A percentile compares a stretch with the other conserved stretches of the same genome.
Evolutionary conservation across 1,139 yeast species (phyloP).

Genomic region (Debaryomyces sp.): DNA sequence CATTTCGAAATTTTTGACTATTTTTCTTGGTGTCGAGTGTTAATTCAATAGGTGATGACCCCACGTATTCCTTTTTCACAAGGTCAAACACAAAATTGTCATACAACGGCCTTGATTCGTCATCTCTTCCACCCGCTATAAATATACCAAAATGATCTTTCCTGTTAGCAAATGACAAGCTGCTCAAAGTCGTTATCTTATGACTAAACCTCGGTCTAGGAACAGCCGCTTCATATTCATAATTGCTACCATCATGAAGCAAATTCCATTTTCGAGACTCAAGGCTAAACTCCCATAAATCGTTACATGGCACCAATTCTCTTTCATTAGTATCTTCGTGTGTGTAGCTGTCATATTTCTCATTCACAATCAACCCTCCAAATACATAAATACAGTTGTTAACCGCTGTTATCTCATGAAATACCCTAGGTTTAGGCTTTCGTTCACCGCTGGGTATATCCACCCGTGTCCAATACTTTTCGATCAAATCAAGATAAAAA

Average conservation of each 20-base stretch:
- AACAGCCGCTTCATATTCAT: conserved; percentile 26
- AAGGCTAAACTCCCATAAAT: conserved; percentile 67
- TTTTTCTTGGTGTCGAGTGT: conserved; percentile 19
- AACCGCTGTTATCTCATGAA: conserved; percentile 56
- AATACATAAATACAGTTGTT: conserved; percentile 56
- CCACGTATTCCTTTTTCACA: conserved; percentile 48
- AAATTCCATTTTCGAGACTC: conserved; percentile 54
- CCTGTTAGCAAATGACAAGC: conserved; percentile 43
- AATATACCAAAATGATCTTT: conserved; percentile 56
- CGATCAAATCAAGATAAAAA: conserved; percentile 58
- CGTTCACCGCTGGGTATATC: conserved; percentile 16
- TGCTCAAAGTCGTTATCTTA: conserved; percentile 48
- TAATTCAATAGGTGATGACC: conserved; percentile 30
- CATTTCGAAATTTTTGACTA: conserved; percentile 13
- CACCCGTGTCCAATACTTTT: conserved; percentile 57
- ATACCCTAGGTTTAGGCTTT: conserved; percentile 57
- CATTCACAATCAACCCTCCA: conserved; percentile 57
- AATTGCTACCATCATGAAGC: conserved; percentile 42
- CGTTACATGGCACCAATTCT: conserved; percentile 53
- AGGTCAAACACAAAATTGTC: conserved; percentile 58
- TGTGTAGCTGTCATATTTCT: conserved; percentile 9
- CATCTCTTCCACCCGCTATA: conserved; percentile 63
- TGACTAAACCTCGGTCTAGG: conserved; percentile 56
- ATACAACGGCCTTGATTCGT: conserved; percentile 38
- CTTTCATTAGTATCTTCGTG: conserved; percentile 15